phyloP scores from a whole-genome alignment of 2,329 filamentous ascomycete genomes.

The Fusarium annulatum region DNA sequence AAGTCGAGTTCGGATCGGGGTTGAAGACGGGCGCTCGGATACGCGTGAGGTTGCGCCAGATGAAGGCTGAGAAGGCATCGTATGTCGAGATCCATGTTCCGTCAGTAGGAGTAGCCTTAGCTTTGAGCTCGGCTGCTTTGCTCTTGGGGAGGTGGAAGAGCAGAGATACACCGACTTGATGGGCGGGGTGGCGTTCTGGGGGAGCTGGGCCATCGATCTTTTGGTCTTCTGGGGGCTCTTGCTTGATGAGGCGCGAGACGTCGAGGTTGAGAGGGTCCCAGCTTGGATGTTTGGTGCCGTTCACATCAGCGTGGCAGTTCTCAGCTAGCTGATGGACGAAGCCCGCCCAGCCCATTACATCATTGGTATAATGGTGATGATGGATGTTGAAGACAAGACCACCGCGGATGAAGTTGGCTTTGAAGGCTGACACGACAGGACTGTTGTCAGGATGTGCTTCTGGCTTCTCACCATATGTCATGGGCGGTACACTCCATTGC shows the following conservation, averaged over 20 bases:
- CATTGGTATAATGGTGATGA: slow-evolving; percentile 56
- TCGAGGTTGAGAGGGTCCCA: slow-evolving; percentile 54
- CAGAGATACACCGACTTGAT: slow-evolving; percentile 40
- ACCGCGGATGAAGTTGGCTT: slow-evolving; percentile 55
- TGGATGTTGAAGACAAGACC: slow-evolving; percentile 57
- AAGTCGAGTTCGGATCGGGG: slow-evolving; percentile 39
- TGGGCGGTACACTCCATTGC: slow-evolving; percentile 50
- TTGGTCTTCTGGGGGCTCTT: slow-evolving; percentile 42
- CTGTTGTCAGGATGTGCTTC: slow-evolving; percentile 50
- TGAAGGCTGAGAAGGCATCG: slow-evolving; percentile 56
- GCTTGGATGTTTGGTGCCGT: slow-evolving; percentile 44
- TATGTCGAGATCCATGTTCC: slow-evolving; percentile 58
- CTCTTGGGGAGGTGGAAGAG: slow-evolving; percentile 58
- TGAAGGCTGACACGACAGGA: slow-evolving; percentile 52
- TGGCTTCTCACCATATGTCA: slow-evolving; percentile 55
- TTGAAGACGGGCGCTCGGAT: slow-evolving; percentile 51
- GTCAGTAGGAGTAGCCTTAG: slow-evolving; percentile 48
- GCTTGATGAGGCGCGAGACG: slow-evolving; percentile 48
- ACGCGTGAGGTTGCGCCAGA: slow-evolving; percentile 54
- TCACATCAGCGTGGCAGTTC: slow-evolving; percentile 52
- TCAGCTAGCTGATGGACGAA: slow-evolving; percentile 55
- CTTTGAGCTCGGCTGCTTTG: slow-evolving; percentile 55
- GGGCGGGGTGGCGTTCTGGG: slow-evolving; percentile 46
- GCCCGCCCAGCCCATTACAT: slow-evolving; percentile 55
- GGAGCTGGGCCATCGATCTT: slow-evolving; percentile 48